Percentiles rank a stretch among this genome's conserved stretches.
Conservation (phyloP, 2,329 filamentous ascomycete genomes). For the Fusarium setosum region DNA sequence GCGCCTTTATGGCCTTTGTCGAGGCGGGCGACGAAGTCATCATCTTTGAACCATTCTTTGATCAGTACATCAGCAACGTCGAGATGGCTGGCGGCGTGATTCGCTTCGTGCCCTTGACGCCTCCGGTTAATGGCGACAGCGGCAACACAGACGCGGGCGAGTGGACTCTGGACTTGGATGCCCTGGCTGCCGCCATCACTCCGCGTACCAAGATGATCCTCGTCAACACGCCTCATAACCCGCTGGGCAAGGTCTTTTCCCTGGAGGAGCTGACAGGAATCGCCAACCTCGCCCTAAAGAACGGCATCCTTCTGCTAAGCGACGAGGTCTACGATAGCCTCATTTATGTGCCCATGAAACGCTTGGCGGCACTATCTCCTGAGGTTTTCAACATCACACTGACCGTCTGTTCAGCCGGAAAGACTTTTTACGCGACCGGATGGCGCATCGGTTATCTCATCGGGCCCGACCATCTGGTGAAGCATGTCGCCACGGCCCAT, state of each 20-base stretch:
- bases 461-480: conserved; percentile 85
- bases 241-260: neutral
- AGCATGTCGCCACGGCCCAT: conserved; percentile 90
- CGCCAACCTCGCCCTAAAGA: neutral
- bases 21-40: no score
- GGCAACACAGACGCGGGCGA: no score
- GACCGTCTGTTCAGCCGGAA: conserved; percentile 92
- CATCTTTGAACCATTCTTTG: no score
- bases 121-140: no score
- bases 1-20: no score
- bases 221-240: neutral
- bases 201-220: no score
- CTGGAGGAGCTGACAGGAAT: neutral
- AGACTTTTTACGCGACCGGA: conserved; percentile 96
- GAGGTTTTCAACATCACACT: conserved; percentile 87
- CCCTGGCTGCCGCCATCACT: no score
- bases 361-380: conserved; percentile 87
- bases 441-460: conserved; percentile 96
- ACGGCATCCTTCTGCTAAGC: conserved; percentile 76
- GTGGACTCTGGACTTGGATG: no score
- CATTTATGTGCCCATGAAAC: conserved; percentile 92
- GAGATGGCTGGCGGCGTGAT: no score
- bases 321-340: conserved; percentile 94
- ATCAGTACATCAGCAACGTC: no score
- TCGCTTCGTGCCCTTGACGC: no score